A percentile compares a stretch with the other conserved stretches of the same genome.
phyloP scores from a whole-genome alignment of 2,329 filamentous ascomycete species.

The Pyrenochaeta sp. region DNA sequence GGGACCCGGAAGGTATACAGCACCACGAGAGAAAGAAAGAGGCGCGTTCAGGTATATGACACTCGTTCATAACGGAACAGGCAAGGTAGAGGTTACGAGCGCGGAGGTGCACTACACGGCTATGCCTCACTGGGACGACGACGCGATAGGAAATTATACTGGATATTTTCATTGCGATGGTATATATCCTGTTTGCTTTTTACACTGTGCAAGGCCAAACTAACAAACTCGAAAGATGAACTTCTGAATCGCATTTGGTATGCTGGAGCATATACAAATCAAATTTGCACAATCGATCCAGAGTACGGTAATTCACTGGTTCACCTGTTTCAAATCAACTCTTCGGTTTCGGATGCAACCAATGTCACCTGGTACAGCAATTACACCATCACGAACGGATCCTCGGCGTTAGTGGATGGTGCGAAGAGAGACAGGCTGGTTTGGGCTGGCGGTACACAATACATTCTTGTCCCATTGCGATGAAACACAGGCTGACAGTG shows the following conservation, averaged over 20 bases:
- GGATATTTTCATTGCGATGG: constrained; percentile 55
- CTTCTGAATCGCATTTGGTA: constrained; percentile 57
- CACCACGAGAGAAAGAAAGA: constrained; percentile 52
- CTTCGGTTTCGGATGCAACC: constrained; percentile 36
- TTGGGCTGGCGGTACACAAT: constrained; percentile 61
- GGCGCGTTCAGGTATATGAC: constrained; percentile 59
- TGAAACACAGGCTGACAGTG: neutral
- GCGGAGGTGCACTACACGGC: constrained; percentile 56
- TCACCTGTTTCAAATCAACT: constrained; percentile 40
- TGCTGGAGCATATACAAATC: constrained; percentile 52
- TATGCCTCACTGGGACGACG: constrained; percentile 52
- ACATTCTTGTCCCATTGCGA: neutral
- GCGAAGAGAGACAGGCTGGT: constrained; percentile 68
- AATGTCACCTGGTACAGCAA: constrained; percentile 54
- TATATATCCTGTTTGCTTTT: constrained; percentile 13
- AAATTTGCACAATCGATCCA: constrained; percentile 51
- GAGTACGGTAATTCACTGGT: constrained; percentile 47
- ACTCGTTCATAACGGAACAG: constrained; percentile 55
- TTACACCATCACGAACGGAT: constrained; percentile 52
- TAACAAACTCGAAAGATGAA: constrained; percentile 47
- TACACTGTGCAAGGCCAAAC: neutral
- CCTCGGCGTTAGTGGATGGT: constrained; percentile 58
- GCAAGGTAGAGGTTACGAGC: constrained; percentile 47
- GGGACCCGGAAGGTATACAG: constrained; percentile 52
- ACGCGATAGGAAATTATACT: constrained; percentile 47